Evolutionary conservation across 352 stramenopile species (phyloP).

Genomic region (Phytophthora constricta): DNA sequence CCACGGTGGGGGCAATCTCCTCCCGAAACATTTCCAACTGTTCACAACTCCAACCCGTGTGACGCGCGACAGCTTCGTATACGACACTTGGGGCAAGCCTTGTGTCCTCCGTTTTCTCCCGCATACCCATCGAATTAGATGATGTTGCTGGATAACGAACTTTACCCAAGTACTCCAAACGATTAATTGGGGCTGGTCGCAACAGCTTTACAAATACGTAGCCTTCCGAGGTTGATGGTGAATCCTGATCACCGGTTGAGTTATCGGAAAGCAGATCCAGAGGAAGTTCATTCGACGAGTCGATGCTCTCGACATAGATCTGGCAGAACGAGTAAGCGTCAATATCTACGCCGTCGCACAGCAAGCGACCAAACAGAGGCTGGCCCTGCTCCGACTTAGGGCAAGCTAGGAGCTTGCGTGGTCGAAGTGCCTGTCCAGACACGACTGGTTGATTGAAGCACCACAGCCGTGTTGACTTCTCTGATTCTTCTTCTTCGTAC

Average conservation of each 20-base stretch:
- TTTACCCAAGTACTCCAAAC: constrained; percentile 47
- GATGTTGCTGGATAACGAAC: constrained; percentile 45
- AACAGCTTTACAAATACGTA: constrained; percentile 66
- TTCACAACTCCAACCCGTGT: constrained; percentile 45
- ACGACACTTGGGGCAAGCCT: constrained; percentile 42
- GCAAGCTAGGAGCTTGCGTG: constrained; percentile 69
- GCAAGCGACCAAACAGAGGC: constrained; percentile 72
- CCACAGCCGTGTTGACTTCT: constrained; percentile 52
- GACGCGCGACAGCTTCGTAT: constrained; percentile 55
- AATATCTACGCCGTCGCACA: constrained; percentile 83
- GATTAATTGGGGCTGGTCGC: constrained; percentile 20
- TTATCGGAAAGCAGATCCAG: constrained; percentile 33
- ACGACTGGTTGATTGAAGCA: constrained; percentile 84
- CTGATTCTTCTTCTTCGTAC: constrained; percentile 35
- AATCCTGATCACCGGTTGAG: constrained; percentile 10
- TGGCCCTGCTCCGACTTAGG: constrained; percentile 43
- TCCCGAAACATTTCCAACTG: constrained; percentile 76
- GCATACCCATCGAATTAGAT: constrained; percentile 2
- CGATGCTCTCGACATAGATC: constrained; percentile 67
- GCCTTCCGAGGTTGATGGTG: constrained; percentile 1
- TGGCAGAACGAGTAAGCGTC: constrained; percentile 86
- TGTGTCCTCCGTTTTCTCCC: constrained; percentile 5
- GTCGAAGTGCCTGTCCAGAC: constrained; percentile 73
- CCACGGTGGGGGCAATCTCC: constrained; percentile 71
- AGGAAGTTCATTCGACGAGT: constrained; percentile 34